Evolutionary conservation across 2,329 filamentous ascomycete genomes (phyloP).

Genomic region (Beauveria scarabaeidicola): DNA sequence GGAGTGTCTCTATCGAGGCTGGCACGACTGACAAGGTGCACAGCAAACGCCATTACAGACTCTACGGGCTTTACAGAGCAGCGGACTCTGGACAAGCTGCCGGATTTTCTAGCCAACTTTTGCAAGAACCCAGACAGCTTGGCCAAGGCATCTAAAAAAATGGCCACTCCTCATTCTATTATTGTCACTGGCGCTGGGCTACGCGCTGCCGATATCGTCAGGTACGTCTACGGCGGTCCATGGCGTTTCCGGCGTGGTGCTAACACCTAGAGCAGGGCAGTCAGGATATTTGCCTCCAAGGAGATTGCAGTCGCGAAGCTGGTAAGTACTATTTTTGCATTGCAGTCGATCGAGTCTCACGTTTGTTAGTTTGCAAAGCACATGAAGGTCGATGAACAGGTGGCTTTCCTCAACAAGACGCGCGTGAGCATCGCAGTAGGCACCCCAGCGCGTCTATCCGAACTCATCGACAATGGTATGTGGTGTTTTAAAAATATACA

Average conservation of each 20-base stretch:
- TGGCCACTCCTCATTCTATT: constrained; percentile 74
- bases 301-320: constrained; percentile 76
- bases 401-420: constrained; percentile 60
- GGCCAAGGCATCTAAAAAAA: constrained; percentile 55
- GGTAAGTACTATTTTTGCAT: constrained; percentile 26
- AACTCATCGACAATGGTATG: constrained; percentile 73
- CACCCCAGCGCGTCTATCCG: constrained; percentile 73
- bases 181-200: constrained; percentile 80
- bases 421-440: constrained; percentile 83
- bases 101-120: constrained; percentile 67
- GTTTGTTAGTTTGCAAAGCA: constrained; percentile 77
- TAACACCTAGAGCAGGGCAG: constrained; percentile 39
- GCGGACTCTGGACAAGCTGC: constrained; percentile 63
- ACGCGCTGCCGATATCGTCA: constrained; percentile 74
- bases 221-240: constrained; percentile 34
- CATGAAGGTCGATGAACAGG: constrained; percentile 86
- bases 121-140: constrained; percentile 50
- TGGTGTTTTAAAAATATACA: not conserved
- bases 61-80: constrained; percentile 64
- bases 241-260: not conserved
- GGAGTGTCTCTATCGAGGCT: constrained; percentile 31
- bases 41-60: constrained; percentile 69
- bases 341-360: constrained; percentile 9
- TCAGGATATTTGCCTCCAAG: constrained; percentile 73
- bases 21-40: constrained; percentile 6